Percentiles rank a stretch among this genome's conserved stretches.
These are phyloP conservation scores for Fusarium sp. DNA, from an alignment of 2,329 filamentous ascomycete species.

Conservation along the genomic window DNA sequence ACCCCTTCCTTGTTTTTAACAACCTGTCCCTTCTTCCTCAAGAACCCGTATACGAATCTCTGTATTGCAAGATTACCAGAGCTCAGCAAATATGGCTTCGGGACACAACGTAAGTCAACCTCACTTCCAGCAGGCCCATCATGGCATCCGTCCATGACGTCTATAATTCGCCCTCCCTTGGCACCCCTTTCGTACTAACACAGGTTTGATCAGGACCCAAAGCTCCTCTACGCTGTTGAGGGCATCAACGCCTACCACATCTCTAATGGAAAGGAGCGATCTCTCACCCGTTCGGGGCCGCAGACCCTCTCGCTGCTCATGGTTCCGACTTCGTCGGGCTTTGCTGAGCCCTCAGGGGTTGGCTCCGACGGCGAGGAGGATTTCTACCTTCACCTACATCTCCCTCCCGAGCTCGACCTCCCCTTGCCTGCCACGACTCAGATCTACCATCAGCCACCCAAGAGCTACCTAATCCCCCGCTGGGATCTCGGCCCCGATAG, in stretches of 20 bases:
- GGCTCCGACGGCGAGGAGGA: constrained; percentile 81
- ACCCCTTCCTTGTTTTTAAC: constrained; percentile 6
- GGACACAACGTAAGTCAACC: constrained; percentile 47
- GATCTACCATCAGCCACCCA: constrained; percentile 95
- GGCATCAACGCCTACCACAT: constrained; percentile 94
- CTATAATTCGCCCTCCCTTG: background rate
- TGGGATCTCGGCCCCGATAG: constrained; percentile 93
- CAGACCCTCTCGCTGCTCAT: constrained; percentile 95
- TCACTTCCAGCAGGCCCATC: constrained; percentile 13
- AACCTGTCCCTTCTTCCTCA: background rate
- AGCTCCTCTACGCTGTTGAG: constrained; percentile 77
- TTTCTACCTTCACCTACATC: constrained; percentile 95
- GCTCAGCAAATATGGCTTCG: constrained; percentile 44
- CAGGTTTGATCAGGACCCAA: constrained; percentile 63
- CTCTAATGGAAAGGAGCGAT: constrained; percentile 84
- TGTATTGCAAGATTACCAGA: background rate
- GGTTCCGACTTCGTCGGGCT: constrained; percentile 89
- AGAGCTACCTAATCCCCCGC: constrained; percentile 92
- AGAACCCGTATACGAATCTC: background rate
- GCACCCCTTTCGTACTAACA: constrained; percentile 21
- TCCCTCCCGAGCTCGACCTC: constrained; percentile 93
- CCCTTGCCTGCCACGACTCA: constrained; percentile 95
- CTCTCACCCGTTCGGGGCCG: constrained; percentile 85
- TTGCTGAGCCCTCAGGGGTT: constrained; percentile 66
- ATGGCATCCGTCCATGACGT: constrained; percentile 25